Base-by-base conservation (phyloP, 306 rosid genomes). In the Acacia melanoxylon region DNA sequence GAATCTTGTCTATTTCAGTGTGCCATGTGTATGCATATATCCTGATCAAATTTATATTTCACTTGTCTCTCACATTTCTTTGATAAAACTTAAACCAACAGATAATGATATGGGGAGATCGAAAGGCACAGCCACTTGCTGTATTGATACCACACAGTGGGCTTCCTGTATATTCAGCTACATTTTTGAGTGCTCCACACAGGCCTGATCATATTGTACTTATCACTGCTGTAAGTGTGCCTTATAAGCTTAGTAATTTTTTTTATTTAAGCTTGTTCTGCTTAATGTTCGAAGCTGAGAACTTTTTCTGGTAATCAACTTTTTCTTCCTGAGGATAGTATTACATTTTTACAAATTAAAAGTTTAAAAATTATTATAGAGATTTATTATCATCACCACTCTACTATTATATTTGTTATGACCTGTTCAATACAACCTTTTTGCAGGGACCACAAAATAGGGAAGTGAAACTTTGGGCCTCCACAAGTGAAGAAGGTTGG, bases 21-120 rank as follows among this genome's bases (percentile, higher is more conserved):
- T 44, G 46, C 46, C 46, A 44, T 44, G 3, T 44, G 46, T 44
- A 9, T 44, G 46, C 11, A 44, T 44, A 44, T 10, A 9, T 44
- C 14, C 46, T 44, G 46, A 9, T 44, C 14, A 44, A 44, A 37
- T 37, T 37, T 37, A 37, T 81, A 61, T 77, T 77, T 81, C 52
- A 68, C 17, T 37, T 74, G 22, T 54, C 77, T 80, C 58, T 76
- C 41, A 19, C 72, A 46, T 49, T 22, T 80, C 20, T 84, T 27
- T 66, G 22, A 45, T 12, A 37, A 70, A 65, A 56, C 66, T n/a
- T 49, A 72, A 51, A 87, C 79, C 67, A 69, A 78, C 93, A 96
- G 99, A 87, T 94, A 81, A 96, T 94, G 77, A 89, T 94, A 29
- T 96, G 99, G 99, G 97, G 90, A 81, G 98, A 94, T 82, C 94